Conservation (phyloP, 1,284 basidiomycete species). For the Cutaneotrichosporon sp. region DNA sequence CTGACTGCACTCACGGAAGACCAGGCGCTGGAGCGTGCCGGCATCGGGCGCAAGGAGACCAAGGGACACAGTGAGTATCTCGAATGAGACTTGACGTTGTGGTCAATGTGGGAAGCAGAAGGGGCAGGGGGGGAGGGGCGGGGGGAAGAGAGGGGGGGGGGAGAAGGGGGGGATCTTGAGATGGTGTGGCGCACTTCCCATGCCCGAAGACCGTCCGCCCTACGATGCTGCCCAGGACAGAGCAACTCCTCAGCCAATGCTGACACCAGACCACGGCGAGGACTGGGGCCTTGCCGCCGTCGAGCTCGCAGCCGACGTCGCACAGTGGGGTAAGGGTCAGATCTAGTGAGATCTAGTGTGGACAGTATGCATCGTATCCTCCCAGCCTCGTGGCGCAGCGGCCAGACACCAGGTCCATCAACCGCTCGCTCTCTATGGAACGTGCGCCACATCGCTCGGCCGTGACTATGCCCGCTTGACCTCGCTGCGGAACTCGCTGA, state of each 20-base stretch:
- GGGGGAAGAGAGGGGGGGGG: no score
- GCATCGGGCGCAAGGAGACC: slow-evolving; percentile 54
- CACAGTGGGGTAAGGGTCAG: slow-evolving; percentile 57
- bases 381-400: no score
- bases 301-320: slow-evolving; percentile 73
- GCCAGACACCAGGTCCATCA: no score
- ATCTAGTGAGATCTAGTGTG: slow-evolving; percentile 13
- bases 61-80: slow-evolving; percentile 49
- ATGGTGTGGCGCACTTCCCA: no score
- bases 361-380: no score
- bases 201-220: no score
- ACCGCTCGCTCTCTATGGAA: no score
- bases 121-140: not conserved
- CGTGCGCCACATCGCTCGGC: no score
- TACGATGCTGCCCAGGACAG: no score
- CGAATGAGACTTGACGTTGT: no score
- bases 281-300: slow-evolving; percentile 95
- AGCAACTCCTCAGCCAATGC: not conserved
- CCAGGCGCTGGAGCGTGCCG: slow-evolving; percentile 88
- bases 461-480: slow-evolving; percentile 34
- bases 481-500: slow-evolving; percentile 39
- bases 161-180: no score
- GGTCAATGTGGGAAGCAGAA: not conserved
- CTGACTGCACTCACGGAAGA: slow-evolving; percentile 89
- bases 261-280: slow-evolving; percentile 58